Evolutionary conservation across 768 basidiomycete genomes (phyloP), one percentile per base, ranked within the genome.

Genomic region (Boletus pseudo-olivaceus): DNA sequence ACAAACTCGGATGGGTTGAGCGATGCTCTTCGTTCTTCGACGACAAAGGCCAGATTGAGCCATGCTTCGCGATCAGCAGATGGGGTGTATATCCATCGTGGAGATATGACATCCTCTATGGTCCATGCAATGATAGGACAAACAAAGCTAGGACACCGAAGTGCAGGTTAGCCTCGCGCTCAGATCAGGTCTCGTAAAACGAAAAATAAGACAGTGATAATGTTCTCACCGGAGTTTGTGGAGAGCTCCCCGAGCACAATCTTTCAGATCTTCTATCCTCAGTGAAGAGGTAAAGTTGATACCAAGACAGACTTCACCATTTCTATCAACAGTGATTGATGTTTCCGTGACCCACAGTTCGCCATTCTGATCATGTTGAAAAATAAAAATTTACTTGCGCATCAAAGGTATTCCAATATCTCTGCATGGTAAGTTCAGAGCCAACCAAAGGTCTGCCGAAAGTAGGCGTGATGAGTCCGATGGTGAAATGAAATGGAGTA

Each of bases 21-120:
- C 29, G 57, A 54, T 7, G 20, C 1, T 14, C 58, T 61, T 38
- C 53, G 56, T 7, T 61, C 51, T 35, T 67, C 55, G 7, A 60
- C 48, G 9, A 32, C 53, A 40, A 69, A 35, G 7, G 62, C 53
- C 20, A 63, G 44, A 40, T 68, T 10, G 34, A 64, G 59, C 67
- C 67, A 67, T 9, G 48, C 51, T 32, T 62, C 37, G 14, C 66
- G 59, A 45, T 62, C 62, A 20, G 53, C 48, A 27, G 55, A 67
- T 15, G 67, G 62, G 20, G 48, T 55, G 34, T 69, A 67, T 12
- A 65, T 40, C 58, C 55, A 64, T 48, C 46, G 53, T 17, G 62
- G 62, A 26, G 62, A 57, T 11, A 10, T 20, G 23, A 33, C 7
- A 10, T 53, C 53, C 34, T 64, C 59, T 37, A 49, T 29, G 4